Conservation (phyloP, 495 filamentous ascomycete species). For the Platismatia glauca region DNA sequence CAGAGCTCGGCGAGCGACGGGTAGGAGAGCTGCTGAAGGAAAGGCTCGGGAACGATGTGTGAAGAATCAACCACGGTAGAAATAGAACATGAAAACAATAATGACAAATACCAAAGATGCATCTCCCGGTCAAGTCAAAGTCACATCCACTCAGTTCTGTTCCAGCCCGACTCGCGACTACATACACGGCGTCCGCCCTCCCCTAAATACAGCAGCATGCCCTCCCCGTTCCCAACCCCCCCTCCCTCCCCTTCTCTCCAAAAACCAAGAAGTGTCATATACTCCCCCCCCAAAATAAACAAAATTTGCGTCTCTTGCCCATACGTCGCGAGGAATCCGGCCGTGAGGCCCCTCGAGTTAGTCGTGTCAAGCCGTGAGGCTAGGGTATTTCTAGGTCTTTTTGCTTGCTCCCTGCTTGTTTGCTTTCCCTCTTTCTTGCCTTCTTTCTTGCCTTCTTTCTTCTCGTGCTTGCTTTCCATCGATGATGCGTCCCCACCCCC, state of each 20-base stretch:
- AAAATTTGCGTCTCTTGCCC: background rate
- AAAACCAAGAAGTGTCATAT: background rate
- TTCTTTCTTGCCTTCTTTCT: background rate
- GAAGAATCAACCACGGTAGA: background rate
- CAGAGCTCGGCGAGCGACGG: constrained; percentile 71
- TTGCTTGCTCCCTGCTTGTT: too few relatives aligned
- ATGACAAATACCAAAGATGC: constrained; percentile 1
- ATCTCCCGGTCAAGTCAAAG: background rate
- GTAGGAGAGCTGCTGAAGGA: constrained; percentile 64
- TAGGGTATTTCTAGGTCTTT: constrained; percentile 30
- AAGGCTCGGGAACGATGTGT: constrained; percentile 40
- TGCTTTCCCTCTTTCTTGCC: background rate
- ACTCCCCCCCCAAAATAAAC: too few relatives aligned
- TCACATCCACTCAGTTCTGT: background rate
- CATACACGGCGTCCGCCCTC: background rate
- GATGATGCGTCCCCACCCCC: background rate
- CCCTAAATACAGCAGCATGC: constrained; percentile 9
- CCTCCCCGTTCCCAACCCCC: background rate
- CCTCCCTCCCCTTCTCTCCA: background rate
- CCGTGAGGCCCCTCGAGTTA: background rate
- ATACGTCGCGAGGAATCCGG: constrained; percentile 1
- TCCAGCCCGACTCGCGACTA: background rate
- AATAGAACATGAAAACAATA: background rate
- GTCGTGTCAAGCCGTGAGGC: constrained; percentile 25
- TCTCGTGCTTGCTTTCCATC: background rate